Evolutionary conservation across 495 filamentous ascomycete species (phyloP), one percentile per base, ranked within the genome.

Genomic region (Tricharina praecox): DNA sequence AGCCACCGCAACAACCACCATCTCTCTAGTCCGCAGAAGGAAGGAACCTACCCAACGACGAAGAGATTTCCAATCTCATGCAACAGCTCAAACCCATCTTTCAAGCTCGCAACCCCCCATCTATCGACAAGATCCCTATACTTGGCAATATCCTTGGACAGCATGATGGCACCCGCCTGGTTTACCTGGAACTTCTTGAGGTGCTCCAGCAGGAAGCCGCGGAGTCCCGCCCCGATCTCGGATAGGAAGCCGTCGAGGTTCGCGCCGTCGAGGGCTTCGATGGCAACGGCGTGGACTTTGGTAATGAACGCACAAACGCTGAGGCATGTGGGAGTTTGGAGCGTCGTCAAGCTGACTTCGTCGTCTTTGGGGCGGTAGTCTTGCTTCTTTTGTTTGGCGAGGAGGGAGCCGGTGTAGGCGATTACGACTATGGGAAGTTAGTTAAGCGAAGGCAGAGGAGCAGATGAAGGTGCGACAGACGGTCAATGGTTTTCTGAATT

Each of bases 31-130:
- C 23, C 2, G 25, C 25, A 32, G 18, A 15, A 9, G 34, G 37
- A 18, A 32, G n/a, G 30, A 3, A 21, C 43, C 18, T 39, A 57
- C 56, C 85, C 83, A 64, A 96, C 85, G 33, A 96, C 90, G 59
- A 96, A 99, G 38, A 99, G 64, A 63, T 84, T 93, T n/a, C 85
- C 88, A 49, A 99, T 85, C 67, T 96, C 92, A 26, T 82, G 76
- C 47, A 96, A 61, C 33, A 92, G 70, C 67, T 96, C 88, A 55
- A 94, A 75, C 52, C 71, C 71, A 34, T 68, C 70, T 54, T 77
- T 75, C 24, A 84, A 72, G 33, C 82, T 79, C 52, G 66, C 63
- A 13, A 88, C 70, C 18, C 79, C 75, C 80, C 85, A 93, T 36
- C 77, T 78, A 47, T 79, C 75, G 36, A 96, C 69, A 19, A 92